Evolutionary conservation across 345 rosid species (phyloP), one percentile per base, ranked within the genome.

Genomic region (Eucalyptus polybractea): DNA sequence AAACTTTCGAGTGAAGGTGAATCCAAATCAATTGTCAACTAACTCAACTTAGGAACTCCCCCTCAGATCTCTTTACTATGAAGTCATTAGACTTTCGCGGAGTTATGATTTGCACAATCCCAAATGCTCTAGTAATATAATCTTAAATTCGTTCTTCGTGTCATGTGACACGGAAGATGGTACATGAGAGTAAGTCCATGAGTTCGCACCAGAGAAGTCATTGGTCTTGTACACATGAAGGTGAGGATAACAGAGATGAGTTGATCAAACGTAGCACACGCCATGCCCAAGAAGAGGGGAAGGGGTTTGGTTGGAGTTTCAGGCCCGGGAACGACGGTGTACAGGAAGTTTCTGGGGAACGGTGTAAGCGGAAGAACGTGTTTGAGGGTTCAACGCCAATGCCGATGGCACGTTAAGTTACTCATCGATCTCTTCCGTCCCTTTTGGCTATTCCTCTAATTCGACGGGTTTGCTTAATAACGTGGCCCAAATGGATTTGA

Each of bases 21-120:
- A 15, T 67, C 40, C n/a, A 67, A n/a, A 29, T 15, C 4, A 0
- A 67, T 67, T 4, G 3, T 31, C 19, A 0, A 67, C 2, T 14
- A 1, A 40, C 76, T 67, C 6, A 31, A 67, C 21, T n/a, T n/a
- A 31, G 0, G 37, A 0, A 15, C 6, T 67, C 40, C n/a, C 40
- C 8, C 10, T 67, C 4, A 3, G 22, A 67, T 29, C 21, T 67
- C 76, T 31, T 1, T 29, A 16, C 9, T n/a, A n/a, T 67, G 40
- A 15, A 67, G 76, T n/a, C 9, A n/a, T n/a, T 15, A 14, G 10
- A 4, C 6, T 67, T n/a, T 13, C 0, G 10, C 2, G 0, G 6
- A n/a, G 76, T 8, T 5, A 7, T 15, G 1, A 31, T 6, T 67
- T 4, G 21, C 22, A 2, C 76, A 14, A n/a, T 2, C 40, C 11